Evolutionary conservation across 257 asterid genomes (phyloP).

Genomic region (Rhazya stricta): DNA sequence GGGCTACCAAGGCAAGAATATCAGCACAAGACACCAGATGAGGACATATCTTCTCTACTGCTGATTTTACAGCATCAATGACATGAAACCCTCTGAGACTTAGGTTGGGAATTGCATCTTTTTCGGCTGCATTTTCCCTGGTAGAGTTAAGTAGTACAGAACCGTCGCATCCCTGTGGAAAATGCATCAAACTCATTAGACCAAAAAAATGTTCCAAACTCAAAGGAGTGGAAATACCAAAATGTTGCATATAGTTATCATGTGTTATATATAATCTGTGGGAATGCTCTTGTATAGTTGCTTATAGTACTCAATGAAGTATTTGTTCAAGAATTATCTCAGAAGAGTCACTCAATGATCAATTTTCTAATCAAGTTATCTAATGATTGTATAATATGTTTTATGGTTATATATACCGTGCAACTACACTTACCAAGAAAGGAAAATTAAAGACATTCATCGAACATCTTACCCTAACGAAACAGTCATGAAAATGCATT

Average conservation of each 20-base stretch:
- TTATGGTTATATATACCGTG: no score
- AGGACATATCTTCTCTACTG: slow-evolving; percentile 43
- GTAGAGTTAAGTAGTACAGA: slow-evolving; percentile 41
- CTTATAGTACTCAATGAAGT: no score
- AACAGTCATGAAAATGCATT: slow-evolving; percentile 15
- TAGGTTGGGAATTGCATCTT: slow-evolving; percentile 37
- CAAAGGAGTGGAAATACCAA: no score
- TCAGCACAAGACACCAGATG: slow-evolving; percentile 52
- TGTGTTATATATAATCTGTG: no score
- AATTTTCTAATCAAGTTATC: no score
- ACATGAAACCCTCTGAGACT: slow-evolving; percentile 42
- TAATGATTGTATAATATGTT: no score
- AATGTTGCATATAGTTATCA: no score
- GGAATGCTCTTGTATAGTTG: no score
- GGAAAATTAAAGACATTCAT: no score
- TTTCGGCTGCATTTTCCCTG: slow-evolving; percentile 33
- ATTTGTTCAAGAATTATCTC: no score
- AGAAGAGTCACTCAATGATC: no score
- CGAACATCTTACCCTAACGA: slow-evolving; percentile 1
- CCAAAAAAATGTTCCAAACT: no score
- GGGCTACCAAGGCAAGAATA: slow-evolving; percentile 14
- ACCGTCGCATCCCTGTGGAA: slow-evolving; percentile 48
- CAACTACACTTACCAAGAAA: background rate
- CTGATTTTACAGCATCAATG: slow-evolving; percentile 44
- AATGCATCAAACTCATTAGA: background rate